Evolutionary conservation across 176 grass and related monocot species (phyloP), one percentile per base, ranked within the genome.

Genomic region (Paspalum vaginatum): DNA sequence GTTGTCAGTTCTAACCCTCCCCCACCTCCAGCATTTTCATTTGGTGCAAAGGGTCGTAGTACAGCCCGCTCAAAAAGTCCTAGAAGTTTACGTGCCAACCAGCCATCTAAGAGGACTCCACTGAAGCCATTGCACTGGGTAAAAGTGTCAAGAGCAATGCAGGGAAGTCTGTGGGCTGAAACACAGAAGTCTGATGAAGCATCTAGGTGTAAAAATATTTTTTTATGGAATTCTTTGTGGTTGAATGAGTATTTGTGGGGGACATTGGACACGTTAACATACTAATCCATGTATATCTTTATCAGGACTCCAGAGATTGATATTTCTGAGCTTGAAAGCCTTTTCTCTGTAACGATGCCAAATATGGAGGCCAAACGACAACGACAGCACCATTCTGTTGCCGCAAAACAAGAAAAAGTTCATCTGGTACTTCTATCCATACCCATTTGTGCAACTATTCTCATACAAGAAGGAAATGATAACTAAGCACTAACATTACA

Each of bases 151-250:
- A 98, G 95, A 91, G 84, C 86, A 22, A 77, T 62, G 40, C 80
- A 92, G 45, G 95, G 95, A 87, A 98, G 95, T 72, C 91, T 98
- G 84, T 98, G 95, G 95, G 95, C 90, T 74, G 95, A 98, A 52
- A 83, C 90, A 68, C 89, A 90, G 50, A 93, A 90, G 70, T 76
- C 76, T 65, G 80, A 88, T 81, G 92, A 94, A 88, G 68, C 68
- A 74, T 77, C 91, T 62, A 88, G 90, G 88, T 88, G 84, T 54
- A 53, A 63, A 78, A 20, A 70, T 22, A 48, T 16, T 25, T 41
- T 74, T 62, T 83, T 5, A 66, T 70, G 12, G 48, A 60, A 58
- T 83, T 72, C 51, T 77, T 91, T 64, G 22, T 85, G 49, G 68
- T 9, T 70, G 22, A 70, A 10, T 70, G 44, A 47, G n/a, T 16